Base-by-base conservation (phyloP, 192 early-diverging fungal species). In the Coemansia sp. region DNA sequence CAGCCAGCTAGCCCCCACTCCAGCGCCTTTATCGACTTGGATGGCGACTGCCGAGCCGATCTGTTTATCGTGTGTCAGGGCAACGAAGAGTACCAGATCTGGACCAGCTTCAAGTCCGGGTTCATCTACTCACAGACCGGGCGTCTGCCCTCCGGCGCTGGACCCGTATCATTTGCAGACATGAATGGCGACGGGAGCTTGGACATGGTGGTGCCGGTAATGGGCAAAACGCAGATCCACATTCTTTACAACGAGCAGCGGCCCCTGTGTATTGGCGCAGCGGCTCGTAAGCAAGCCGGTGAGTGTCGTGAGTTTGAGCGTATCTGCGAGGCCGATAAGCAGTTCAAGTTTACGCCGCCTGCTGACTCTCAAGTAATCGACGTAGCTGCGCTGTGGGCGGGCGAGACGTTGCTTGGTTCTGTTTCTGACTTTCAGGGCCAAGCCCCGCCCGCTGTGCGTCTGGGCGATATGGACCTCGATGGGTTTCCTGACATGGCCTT, bases 121-220 rank as follows among this genome's bases (percentile, higher is more conserved):
- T 94, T 90, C 69, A 69, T 73, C 36, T 88, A 91, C 64, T 84
- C 84, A n/a, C 75, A 82, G 57, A 73, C 76, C 6, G 84, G 89
- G 4, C 68, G 81, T 31, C 74, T 96, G 39, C 94, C 93, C 8
- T 63, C 74, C 0, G 84, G 84, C 9, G 76, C 88, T 38, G 96
- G 94, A 3, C 90, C 86, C 31, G 84, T 98, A 34, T 86, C 91
- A 3, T 96, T 98, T 85, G 93, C 92, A 21, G 96, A 98, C 66
- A 92, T 98, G 87, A 93, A 95, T 83, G 93, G 88, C n/a, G 93
- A 94, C 80, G 95, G 95, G 27, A 88, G 93, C 14, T 78, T 94
- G 32, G 95, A 97, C 73, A 85, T 94, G 67, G 84, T 97, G 4
- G 90, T 95, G 36, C 86, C 90, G 9, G 85, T 90, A 0, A 89